These are phyloP conservation scores for Trichodelitschia bisporula DNA, from an alignment of 495 filamentous ascomycete species.

Conservation along the genomic window DNA sequence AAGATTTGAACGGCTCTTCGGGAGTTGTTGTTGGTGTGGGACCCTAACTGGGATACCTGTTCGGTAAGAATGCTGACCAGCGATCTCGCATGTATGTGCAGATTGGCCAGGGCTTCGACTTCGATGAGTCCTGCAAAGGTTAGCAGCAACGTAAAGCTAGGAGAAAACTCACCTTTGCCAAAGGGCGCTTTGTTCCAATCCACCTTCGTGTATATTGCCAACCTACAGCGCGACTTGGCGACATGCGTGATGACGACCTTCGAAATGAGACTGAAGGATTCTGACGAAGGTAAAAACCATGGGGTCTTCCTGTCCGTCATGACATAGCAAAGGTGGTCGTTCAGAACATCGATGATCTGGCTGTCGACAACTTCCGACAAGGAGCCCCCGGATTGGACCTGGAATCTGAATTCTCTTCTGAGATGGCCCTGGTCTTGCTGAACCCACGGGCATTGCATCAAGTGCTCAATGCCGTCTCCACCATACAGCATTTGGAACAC, in stretches of 20 bases:
- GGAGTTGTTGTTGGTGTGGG: constrained; percentile 47
- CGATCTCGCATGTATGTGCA: constrained; percentile 63
- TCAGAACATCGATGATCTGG: constrained; percentile 75
- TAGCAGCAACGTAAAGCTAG: constrained; percentile 2
- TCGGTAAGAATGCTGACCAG: constrained; percentile 67
- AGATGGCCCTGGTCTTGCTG: constrained; percentile 29
- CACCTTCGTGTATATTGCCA: constrained; percentile 67
- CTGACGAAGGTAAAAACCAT: constrained; percentile 67
- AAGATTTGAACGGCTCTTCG: constrained; percentile 83
- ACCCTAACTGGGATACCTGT: constrained; percentile 57
- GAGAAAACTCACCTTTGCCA: constrained; percentile 27
- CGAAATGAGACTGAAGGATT: constrained; percentile 59
- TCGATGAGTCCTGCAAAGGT: constrained; percentile 35
- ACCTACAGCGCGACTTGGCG: constrained; percentile 74
- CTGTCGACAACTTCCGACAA: constrained; percentile 46
- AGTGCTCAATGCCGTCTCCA: constrained; percentile 8
- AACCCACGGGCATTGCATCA: constrained; percentile 72
- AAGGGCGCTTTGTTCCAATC: constrained; percentile 46
- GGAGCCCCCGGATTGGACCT: constrained; percentile 1
- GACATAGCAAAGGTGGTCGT: constrained; percentile 90
- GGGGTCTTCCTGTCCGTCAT: constrained; percentile 69
- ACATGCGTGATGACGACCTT: constrained; percentile 89
- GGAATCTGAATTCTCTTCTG: background rate
- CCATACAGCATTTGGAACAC: constrained; percentile 77
- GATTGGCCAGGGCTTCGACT: constrained; percentile 52